These are phyloP conservation scores for Orbilia blumenaviensis DNA, from an alignment of 2,329 filamentous ascomycete genomes.

Conservation along the genomic window DNA sequence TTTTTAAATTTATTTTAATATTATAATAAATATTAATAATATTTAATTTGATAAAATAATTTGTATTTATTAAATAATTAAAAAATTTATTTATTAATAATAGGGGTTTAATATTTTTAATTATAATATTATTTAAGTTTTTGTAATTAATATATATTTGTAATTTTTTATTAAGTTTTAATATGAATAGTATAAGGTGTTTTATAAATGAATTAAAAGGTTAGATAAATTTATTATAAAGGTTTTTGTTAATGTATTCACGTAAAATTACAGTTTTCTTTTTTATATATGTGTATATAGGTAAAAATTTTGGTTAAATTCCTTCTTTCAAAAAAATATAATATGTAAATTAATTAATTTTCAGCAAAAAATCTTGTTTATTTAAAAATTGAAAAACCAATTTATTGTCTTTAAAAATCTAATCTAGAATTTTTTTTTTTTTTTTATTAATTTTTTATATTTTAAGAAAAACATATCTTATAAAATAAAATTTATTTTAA, in stretches of 20 bases:
- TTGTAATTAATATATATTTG: conserved; percentile 3
- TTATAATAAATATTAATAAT: conserved; percentile 2
- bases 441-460: neutral
- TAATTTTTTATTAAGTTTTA: neutral
- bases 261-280: neutral
- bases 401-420: neutral
- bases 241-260: neutral
- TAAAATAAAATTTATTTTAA: neutral
- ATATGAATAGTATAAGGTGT: neutral
- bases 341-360: neutral
- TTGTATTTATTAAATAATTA: neutral
- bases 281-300: conserved; percentile 4
- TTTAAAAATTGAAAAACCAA: neutral
- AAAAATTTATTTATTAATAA: neutral
- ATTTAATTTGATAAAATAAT: neutral
- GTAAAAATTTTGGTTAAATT: neutral
- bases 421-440: neutral
- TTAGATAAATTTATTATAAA: neutral
- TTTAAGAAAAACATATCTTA: neutral
- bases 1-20: neutral
- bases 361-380: neutral
- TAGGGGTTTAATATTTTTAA: too few relatives aligned
- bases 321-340: neutral
- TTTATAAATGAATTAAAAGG: neutral
- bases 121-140: too few relatives aligned